These are phyloP conservation scores for Boletus rubroflammeus DNA, from an alignment of 768 basidiomycete species.

Conservation along the genomic window DNA sequence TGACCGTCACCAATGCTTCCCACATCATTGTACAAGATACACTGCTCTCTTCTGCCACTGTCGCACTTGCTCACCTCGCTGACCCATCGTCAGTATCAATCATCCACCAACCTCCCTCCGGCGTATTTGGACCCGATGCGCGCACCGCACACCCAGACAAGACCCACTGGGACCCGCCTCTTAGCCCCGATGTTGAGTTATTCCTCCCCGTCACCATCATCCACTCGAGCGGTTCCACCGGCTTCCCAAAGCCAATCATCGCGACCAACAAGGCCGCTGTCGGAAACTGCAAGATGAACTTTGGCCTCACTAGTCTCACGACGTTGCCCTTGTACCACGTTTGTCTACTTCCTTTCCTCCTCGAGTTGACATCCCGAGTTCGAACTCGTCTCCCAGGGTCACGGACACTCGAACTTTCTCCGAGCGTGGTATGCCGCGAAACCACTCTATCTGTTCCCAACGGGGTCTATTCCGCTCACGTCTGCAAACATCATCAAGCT, in stretches of 20 bases:
- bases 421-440: conserved; percentile 42
- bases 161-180: conserved; percentile 16
- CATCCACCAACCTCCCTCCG: conserved; percentile 21
- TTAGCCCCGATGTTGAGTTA: conserved; percentile 21
- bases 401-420: conserved; percentile 29
- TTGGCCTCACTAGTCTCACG: conserved; percentile 18
- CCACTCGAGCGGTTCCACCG: conserved; percentile 38
- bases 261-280: conserved; percentile 36
- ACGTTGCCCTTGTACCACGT: conserved; percentile 35
- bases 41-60: conserved; percentile 11
- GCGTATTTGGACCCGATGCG: conserved; percentile 15
- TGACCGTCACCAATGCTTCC: conserved; percentile 24
- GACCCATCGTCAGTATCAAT: conserved; percentile 22
- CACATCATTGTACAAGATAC: conserved; percentile 23
- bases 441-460: conserved; percentile 43
- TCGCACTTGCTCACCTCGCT: conserved; percentile 14
- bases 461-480: conserved; percentile 43
- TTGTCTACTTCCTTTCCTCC: not conserved
- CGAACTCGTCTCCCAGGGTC: conserved; percentile 9
- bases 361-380: not conserved
- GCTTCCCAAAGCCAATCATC: conserved; percentile 45
- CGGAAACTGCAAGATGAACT: conserved; percentile 34
- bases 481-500: conserved; percentile 40
- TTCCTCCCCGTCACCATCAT: conserved; percentile 21
- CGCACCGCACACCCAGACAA: conserved; percentile 20